These are phyloP conservation scores for Aspergillus fumigatiaffinis DNA, from an alignment of 2,329 filamentous ascomycete species.

Conservation along the genomic window DNA sequence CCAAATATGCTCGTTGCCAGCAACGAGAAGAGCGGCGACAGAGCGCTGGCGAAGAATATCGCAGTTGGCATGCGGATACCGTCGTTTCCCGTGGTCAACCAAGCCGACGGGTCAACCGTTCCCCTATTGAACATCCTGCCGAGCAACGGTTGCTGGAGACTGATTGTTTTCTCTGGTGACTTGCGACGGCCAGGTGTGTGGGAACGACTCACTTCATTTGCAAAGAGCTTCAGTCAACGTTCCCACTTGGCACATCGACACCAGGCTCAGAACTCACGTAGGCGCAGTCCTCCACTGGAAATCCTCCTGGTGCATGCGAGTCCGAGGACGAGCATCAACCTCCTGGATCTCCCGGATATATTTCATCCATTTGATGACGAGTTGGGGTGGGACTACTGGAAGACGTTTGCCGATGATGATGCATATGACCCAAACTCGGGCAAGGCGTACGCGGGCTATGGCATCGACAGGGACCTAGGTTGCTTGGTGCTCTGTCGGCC, in stretches of 20 bases:
- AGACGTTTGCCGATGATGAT: conserved; percentile 12
- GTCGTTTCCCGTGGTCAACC: conserved; percentile 5
- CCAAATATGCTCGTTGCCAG: conserved; percentile 1
- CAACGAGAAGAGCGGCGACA: not conserved
- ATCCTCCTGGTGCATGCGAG: conserved; percentile 12
- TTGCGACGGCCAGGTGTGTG: not conserved
- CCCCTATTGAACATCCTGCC: conserved; percentile 6
- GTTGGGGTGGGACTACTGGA: conserved; percentile 16
- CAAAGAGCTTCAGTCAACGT: conserved; percentile 1
- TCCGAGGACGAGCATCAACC: not conserved
- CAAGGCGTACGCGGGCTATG: conserved; percentile 9
- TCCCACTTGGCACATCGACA: not conserved
- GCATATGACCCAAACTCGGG: not conserved
- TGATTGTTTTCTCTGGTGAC: conserved; percentile 19
- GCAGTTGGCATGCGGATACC: conserved; percentile 13
- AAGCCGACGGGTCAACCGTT: conserved; percentile 6
- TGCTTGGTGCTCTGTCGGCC: conserved; percentile 17
- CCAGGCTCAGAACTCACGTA: not conserved
- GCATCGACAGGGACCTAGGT: conserved; percentile 10
- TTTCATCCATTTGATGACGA: conserved; percentile 15
- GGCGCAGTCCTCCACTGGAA: not conserved
- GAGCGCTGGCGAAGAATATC: conserved; percentile 6
- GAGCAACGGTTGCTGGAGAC: conserved; percentile 16
- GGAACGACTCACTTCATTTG: conserved; percentile 3
- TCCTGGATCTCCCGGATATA: conserved; percentile 10